Evolutionary conservation across 192 early-diverging fungal genomes (phyloP), one percentile per base, ranked within the genome.

Genomic region (Coemansia sp.): DNA sequence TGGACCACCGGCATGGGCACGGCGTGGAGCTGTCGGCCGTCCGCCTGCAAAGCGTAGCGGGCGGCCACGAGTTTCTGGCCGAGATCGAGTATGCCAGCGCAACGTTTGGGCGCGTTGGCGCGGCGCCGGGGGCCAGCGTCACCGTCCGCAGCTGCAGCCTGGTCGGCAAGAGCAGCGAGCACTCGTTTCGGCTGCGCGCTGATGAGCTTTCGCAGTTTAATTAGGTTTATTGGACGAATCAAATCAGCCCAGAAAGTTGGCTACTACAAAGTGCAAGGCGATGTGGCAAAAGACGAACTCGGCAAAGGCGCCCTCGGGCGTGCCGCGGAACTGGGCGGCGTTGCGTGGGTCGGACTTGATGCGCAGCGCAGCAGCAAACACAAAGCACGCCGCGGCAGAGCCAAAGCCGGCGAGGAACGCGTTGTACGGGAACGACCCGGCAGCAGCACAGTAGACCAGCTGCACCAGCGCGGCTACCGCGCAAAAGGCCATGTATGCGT

Each of bases 351-450:
- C 94, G 44, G 89, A 86, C 60, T 95, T 94, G 41, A 97, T 97
- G 48, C 97, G 85, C 58, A 99, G 81, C 73, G 92, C 93, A 50
- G 89, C 93, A 15, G 69, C 66, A 51, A 96, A 84, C 9, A 96
- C 89, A 79, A 99, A 99, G 48, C 83, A 81, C 17, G 92, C 95
- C 18, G 97, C 92, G 8, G 89, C 88, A 9, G 88, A 87, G 50
- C 89, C 89, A 77, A 99, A 99, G 23, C 93, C 93, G 10, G 94
- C 87, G 64, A 99, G 69, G 71, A 99, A 98, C 26, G 94, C 90
- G 78, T 97, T 98, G 82, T 96, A 98, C 16, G 97, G 97, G 69
- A 86, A 97, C n/a, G 87, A 92, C 43, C 95, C 94, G 11, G 82
- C 93, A 17, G 94, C 51, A 0, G 86, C 49, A 52, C 90, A 86